Evolutionary conservation across 2,329 filamentous ascomycete genomes (phyloP).

Genomic region (Sarocladium kiliense): DNA sequence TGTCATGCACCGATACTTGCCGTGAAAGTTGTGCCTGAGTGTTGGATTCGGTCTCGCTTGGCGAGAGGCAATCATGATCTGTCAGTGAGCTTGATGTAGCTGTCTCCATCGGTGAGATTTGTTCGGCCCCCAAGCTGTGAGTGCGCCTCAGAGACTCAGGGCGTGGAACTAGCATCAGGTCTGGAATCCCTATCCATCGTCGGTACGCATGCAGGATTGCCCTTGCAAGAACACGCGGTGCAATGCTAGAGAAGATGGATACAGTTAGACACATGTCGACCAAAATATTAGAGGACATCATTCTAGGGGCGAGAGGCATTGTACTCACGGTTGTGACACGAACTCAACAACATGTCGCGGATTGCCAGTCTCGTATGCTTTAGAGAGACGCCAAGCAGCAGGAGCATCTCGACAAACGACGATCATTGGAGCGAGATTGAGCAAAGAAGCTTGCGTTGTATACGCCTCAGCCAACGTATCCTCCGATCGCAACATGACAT

Average conservation of each 20-base stretch:
- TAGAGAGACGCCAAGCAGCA: slow-evolving; percentile 20
- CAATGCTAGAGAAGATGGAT: neutral
- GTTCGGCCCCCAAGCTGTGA: neutral
- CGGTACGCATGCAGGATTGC: slow-evolving; percentile 20
- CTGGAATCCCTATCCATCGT: slow-evolving; percentile 15
- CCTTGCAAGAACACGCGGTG: slow-evolving; percentile 15
- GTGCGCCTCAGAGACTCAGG: neutral
- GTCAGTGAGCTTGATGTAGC: no score
- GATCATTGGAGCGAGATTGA: slow-evolving; percentile 17
- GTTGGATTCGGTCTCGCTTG: no score
- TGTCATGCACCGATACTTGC: neutral
- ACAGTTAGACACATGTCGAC: neutral
- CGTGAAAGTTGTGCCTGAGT: no score
- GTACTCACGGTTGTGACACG: slow-evolving; percentile 32
- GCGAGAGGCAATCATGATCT: no score
- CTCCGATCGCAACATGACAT: slow-evolving; percentile 20
- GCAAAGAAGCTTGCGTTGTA: no score
- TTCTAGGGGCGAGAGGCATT: no score
- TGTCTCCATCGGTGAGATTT: no score
- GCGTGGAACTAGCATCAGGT: neutral
- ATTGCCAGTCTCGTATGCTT: slow-evolving; percentile 13
- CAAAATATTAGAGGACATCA: neutral
- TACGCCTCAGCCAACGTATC: slow-evolving; percentile 11
- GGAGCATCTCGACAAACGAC: slow-evolving; percentile 27
- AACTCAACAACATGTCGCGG: slow-evolving; percentile 26